phyloP scores from a whole-genome alignment of 2,329 filamentous ascomycete genomes.

The Hypoxylon sp. region DNA sequence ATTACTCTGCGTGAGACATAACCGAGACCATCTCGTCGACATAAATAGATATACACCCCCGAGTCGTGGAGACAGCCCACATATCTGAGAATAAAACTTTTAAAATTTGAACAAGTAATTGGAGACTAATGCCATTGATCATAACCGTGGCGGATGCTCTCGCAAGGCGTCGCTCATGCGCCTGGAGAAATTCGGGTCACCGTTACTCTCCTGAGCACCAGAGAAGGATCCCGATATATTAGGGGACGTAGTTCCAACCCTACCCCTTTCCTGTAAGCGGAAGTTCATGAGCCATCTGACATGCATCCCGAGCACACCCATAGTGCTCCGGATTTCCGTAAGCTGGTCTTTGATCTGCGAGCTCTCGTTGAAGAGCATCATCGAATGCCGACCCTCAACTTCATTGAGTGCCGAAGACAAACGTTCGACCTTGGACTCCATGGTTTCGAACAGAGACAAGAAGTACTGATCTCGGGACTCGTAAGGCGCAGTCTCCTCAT shows the following conservation, averaged over 20 bases:
- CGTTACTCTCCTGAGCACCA: slow-evolving; percentile 39
- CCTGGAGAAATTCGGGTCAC: slow-evolving; percentile 37
- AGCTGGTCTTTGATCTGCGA: slow-evolving; percentile 69
- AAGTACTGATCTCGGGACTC: slow-evolving; percentile 56
- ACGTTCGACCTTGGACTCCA: slow-evolving; percentile 65
- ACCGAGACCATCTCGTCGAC: too few relatives aligned
- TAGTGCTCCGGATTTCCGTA: slow-evolving; percentile 65
- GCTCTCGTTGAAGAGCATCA: slow-evolving; percentile 69
- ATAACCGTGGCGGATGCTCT: slow-evolving; percentile 46
- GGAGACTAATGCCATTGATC: slow-evolving; percentile 1
- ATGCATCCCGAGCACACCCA: slow-evolving; percentile 67
- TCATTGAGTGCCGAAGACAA: slow-evolving; percentile 65
- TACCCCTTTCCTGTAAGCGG: slow-evolving; percentile 57
- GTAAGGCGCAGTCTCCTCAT: slow-evolving; percentile 44
- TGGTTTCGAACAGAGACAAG: slow-evolving; percentile 57
- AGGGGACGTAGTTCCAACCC: slow-evolving; percentile 37
- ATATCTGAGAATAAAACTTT: neutral
- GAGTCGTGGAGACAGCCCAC: too few relatives aligned
- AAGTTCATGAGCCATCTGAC: slow-evolving; percentile 66
- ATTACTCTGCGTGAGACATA: too few relatives aligned
- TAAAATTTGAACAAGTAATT: neutral
- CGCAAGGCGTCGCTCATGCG: slow-evolving; percentile 45
- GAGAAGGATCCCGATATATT: slow-evolving; percentile 37
- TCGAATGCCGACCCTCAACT: slow-evolving; percentile 66
- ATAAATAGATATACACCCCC: too few relatives aligned